These are phyloP conservation scores for Populus hybrid DNA, from an alignment of 441 rosid genomes.

Conservation along the genomic window DNA sequence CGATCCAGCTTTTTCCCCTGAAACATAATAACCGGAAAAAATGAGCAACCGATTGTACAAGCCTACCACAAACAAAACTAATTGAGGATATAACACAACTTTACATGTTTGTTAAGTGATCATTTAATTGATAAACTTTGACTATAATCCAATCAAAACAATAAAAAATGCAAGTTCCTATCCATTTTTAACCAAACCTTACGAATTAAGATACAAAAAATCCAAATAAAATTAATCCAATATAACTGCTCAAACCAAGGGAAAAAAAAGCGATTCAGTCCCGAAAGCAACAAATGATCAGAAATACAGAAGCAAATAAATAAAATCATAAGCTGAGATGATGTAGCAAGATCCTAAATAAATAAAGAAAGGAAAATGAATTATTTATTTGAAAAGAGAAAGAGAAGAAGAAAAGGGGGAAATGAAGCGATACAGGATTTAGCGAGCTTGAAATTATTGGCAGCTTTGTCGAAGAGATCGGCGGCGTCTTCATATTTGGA, in stretches of 20 bases:
- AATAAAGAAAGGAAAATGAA: too few relatives aligned
- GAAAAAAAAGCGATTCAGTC: too few relatives aligned
- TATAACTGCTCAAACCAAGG: too few relatives aligned
- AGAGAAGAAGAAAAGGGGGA: background rate
- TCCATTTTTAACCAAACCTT: background rate
- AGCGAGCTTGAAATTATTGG: conserved; percentile 89
- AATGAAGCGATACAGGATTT: conserved; percentile 61
- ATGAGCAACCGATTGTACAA: background rate
- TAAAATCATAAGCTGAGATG: too few relatives aligned
- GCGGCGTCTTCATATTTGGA: conserved; percentile 90
- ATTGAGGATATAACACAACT: background rate
- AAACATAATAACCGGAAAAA: conserved; percentile 10
- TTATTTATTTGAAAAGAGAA: too few relatives aligned
- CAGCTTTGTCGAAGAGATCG: conserved; percentile 84
- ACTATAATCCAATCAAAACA: background rate
- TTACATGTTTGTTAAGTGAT: background rate
- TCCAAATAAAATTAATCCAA: too few relatives aligned
- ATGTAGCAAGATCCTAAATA: too few relatives aligned
- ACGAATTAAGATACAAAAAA: too few relatives aligned
- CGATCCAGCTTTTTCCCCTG: conserved; percentile 92
- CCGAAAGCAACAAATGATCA: too few relatives aligned
- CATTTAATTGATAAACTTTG: background rate
- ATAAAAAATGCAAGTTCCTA: background rate
- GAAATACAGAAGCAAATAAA: too few relatives aligned
- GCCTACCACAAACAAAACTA: background rate